Base-by-base conservation (phyloP, 2,329 filamentous ascomycete species). In the Penicillium concentricum region DNA sequence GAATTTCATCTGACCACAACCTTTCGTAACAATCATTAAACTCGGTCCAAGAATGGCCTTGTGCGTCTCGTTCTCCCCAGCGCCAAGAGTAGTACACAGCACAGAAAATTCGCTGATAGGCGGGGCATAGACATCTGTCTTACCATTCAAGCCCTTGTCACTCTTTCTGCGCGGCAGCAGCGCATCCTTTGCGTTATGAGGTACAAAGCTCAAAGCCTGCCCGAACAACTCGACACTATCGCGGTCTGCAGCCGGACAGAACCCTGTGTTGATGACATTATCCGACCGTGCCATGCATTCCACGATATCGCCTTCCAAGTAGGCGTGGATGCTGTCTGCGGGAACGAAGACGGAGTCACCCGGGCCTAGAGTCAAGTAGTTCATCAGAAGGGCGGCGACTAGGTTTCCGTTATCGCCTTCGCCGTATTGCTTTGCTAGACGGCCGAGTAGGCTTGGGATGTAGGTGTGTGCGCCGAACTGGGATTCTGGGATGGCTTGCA, bases 261-360 rank as follows among this genome's bases (percentile, higher is more conserved):
- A 90, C 0, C 89, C 88, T 0, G 84, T 85, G 71, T 89, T 90
- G 48, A 92, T 78, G 2, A 92, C 88, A 56, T 91, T 90, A 76
- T 91, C 87, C 20, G 82, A 86, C 8, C 87, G 82, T 1, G 88
- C 88, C 88, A 91, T 91, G 73, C 88, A 91, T 72, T 91, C 88
- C 64, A 91, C 84, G 50, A 91, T 90, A 68, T 91, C 85, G 3
- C 89, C 89, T 4, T 82, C 81, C 0, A 91, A 77, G 67, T 90
- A 91, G 0, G 88, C 88, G 67, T 91, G 87, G 52, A 90, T 88
- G 5, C 87, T 87, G 61, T 91, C 87, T 0, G 87, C 87, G 0
- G 87, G 88, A 16, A 91, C 87, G 69, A 84, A 90, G 50, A 91
- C 80, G 9, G 84, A 82, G 50, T 90, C 83, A 16, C 88, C 88